Evolutionary conservation across 305 asterid species (phyloP), one percentile per base, ranked within the genome.

Genomic region (Fraxinus baroniana): DNA sequence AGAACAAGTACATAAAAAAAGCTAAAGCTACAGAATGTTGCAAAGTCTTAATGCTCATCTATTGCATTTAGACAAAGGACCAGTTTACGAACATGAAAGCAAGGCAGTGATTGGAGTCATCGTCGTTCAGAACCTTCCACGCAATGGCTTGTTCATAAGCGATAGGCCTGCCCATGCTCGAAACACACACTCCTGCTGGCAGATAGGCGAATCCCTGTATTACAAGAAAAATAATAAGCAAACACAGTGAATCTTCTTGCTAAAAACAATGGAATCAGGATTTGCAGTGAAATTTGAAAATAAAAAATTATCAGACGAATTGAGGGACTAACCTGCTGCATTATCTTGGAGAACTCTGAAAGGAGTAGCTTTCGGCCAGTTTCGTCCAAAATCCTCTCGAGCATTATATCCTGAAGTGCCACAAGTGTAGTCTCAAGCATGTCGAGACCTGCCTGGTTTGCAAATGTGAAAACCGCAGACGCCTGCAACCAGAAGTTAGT

Each of bases 361-460:
- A 93, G 92, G 79, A 95, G 96, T 74, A 87, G 78, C 89, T 95
- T 95, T n/a, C 97, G 92, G 70, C 99, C 97, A 20, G 94, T 84
- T 82, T 95, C 99, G 32, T 95, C 98, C 1, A 95, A 92, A 76
- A 95, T 90, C 85, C 92, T 93, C 85, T 95, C 99, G 22, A 95
- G 97, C 95, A 93, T 91, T 81, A 95, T 92, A 84, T 94, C 98
- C 86, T 95, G 98, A 82, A 95, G 97, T 83, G 97, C 91, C 3
- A 93, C 96, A 4, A 95, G 91, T 17, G 97, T 95, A 1, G 99
- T 95, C 87, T 95, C 99, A 44, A 95, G 94, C 99, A 95, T 90
- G 93, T 95, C 99, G 0, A 95, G 97, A 15, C 99, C 98, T 0
- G 98, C 99, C 88, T 95, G 99, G 89, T 95, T 95, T 20, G 97